Evolutionary conservation across 1,284 basidiomycete genomes (phyloP), one percentile per base, ranked within the genome.

Genomic region (Cutaneotrichosporon daszewskae): DNA sequence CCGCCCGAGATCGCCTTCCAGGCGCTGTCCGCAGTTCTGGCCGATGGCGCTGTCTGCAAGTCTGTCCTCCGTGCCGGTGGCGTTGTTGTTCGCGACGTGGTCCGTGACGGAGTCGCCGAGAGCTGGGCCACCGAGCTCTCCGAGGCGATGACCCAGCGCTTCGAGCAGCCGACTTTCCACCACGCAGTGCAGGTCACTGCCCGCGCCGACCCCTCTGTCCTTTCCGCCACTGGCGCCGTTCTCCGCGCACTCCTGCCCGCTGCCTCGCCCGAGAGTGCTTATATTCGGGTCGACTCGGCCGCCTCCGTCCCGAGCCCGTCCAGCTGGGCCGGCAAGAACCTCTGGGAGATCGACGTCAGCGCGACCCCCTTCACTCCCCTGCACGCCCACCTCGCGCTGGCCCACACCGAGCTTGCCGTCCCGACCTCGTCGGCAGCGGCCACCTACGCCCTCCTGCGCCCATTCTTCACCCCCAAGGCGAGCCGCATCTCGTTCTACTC

Each of bases 401-500:
- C 59, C 22, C 59, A 60, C 22, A 43, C 59, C 24, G 44, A 55
- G 24, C 35, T 58, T 14, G 20, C 19, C 18, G 33, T 60, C 16
- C 48, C 54, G 9, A 51, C 59, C 22, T 51, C 60, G 12, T 45
- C 56, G 33, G 56, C 59, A 27, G 52, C 62, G 0, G 58, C 60
- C 3, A 60, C 53, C n/a, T 69, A 69, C 55, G 41, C 58, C 16
- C 43, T 60, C 23, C 59, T 69, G 26, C 57, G 64, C 43, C 65
- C 66, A 3, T 53, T 64, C 29, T 69, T 67, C 54, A 29, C 41
- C 25, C 49, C 63, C 3, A 27, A 46, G 38, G 54, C 51, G 25
- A 57, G 52, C 25, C 51, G 55, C 34, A 63, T 69, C 40, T 63
- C 62, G 22, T 66, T 69, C 55, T 66, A 65, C 52, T 29, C 56